phyloP scores from a whole-genome alignment of 83 land plant genomes.

The Picea engelmannii region DNA sequence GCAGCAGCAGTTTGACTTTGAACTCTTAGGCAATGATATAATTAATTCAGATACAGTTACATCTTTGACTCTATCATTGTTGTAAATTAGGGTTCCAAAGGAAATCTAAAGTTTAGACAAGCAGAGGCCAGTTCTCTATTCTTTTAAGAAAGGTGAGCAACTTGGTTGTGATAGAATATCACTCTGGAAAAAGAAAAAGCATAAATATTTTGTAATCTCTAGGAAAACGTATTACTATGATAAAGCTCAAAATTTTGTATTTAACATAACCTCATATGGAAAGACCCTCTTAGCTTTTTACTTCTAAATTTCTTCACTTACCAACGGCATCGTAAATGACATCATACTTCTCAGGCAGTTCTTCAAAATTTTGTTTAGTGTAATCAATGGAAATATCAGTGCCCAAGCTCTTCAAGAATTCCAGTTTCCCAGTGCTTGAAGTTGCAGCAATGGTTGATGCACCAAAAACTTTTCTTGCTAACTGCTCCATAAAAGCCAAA shows the following conservation, averaged over 20 bases:
- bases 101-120: not conserved
- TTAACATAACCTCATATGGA: not conserved
- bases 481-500: no score
- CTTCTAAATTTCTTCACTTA: slow-evolving; percentile 34
- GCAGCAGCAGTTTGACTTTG: not conserved
- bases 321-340: slow-evolving; percentile 93
- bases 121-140: not conserved
- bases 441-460: slow-evolving; percentile 85
- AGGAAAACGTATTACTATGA: no score
- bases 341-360: slow-evolving; percentile 80
- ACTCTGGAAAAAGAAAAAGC: no score
- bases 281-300: not conserved
- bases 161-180: no score
- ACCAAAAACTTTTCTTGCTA: no score
- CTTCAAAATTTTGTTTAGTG: slow-evolving; percentile 82
- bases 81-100: not conserved
- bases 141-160: not conserved
- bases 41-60: no score
- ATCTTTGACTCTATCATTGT: not conserved
- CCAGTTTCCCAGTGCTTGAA: slow-evolving; percentile 78
- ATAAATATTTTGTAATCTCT: no score
- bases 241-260: not conserved
- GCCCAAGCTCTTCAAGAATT: slow-evolving; percentile 73
- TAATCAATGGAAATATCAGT: slow-evolving; percentile 84
- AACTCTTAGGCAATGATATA: no score